These are phyloP conservation scores for Cynanchum wilfordii DNA, from an alignment of 257 asterid species.

Conservation along the genomic window DNA sequence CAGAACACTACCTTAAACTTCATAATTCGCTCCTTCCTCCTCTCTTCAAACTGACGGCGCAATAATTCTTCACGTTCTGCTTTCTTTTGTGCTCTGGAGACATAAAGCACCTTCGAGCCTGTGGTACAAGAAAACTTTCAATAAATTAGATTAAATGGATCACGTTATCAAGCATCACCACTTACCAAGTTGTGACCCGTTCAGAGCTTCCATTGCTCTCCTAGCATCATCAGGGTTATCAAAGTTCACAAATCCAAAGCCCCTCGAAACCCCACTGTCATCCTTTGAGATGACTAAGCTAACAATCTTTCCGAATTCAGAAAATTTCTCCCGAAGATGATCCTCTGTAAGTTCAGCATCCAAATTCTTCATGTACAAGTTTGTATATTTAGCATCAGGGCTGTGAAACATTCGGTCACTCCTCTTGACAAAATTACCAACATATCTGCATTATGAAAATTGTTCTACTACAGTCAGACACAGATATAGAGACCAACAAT, in stretches of 20 bases:
- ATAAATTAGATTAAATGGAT: slow-evolving; percentile 10
- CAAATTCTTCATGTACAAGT: slow-evolving; percentile 45
- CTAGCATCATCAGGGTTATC: slow-evolving; percentile 48
- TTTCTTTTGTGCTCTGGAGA: slow-evolving; percentile 80
- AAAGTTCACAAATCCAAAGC: slow-evolving; percentile 57
- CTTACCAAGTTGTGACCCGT: slow-evolving; percentile 50
- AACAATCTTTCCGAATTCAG: slow-evolving; percentile 43
- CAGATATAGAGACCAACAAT: not conserved
- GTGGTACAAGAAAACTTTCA: slow-evolving; percentile 11
- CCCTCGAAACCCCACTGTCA: slow-evolving; percentile 40
- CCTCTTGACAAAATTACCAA: slow-evolving; percentile 44
- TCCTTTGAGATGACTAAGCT: slow-evolving; percentile 43
- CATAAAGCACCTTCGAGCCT: slow-evolving; percentile 76
- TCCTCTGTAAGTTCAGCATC: slow-evolving; percentile 42
- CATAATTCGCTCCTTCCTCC: slow-evolving; percentile 51
- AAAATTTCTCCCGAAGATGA: slow-evolving; percentile 35
- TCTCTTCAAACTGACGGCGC: slow-evolving; percentile 69
- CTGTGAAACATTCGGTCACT: slow-evolving; percentile 32
- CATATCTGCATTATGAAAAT: slow-evolving; percentile 37
- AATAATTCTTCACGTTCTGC: slow-evolving; percentile 65
- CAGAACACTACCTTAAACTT: slow-evolving; percentile 53
- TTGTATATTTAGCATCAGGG: slow-evolving; percentile 38
- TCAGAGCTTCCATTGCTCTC: slow-evolving; percentile 41
- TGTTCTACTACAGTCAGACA: not conserved
- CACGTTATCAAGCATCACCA: slow-evolving; percentile 2